Evolutionary conservation across 345 rosid species (phyloP), one percentile per base, ranked within the genome.

Genomic region (Microcos paniculata): DNA sequence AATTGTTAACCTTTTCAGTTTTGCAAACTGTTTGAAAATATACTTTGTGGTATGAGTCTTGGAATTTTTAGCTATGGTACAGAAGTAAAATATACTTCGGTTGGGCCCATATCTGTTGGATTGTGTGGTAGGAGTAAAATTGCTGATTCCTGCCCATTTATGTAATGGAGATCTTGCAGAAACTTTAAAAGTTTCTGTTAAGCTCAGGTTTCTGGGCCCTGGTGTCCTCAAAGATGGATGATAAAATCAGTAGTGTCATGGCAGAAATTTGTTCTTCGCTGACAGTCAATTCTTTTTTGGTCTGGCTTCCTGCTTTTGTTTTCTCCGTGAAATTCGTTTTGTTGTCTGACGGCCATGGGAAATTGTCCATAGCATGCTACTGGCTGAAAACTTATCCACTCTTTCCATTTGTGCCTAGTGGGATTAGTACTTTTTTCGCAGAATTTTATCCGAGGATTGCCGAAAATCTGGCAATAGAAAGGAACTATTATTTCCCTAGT

Each of bases 181-280:
- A 74, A 69, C 51, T 51, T 71, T 53, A 63, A 24, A 31, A 63
- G 62, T 72, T 78, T 78, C 81, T 57, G 78, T 81, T 72, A 48
- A 43, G 72, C 55, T 75, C 56, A 62, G 74, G 19, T 46, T 80
- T 81, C 82, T 79, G 86, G 83, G 82, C 85, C 88, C 82, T 85
- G 75, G 63, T 77, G 82, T 85, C 69, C 45, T 48, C 40, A 52
- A 56, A 45, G 24, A 62, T 30, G 58, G 73, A 53, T 71, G 62
- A 70, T 45, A 64, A 76, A 72, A 28, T 67, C 63, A 1, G 7
- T 62, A 33, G 70, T 74, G 77, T 77, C 33, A 28, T 48, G 26
- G 14, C 62, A 45, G 66, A 26, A 33, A 30, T 48, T 69, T 48
- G 70, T 75, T 51, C 28, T 30, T 74, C 49, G 61, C 70, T 33